Conservation (phyloP, 2,329 filamentous ascomycete species). For the Cercospora zeina region DNA sequence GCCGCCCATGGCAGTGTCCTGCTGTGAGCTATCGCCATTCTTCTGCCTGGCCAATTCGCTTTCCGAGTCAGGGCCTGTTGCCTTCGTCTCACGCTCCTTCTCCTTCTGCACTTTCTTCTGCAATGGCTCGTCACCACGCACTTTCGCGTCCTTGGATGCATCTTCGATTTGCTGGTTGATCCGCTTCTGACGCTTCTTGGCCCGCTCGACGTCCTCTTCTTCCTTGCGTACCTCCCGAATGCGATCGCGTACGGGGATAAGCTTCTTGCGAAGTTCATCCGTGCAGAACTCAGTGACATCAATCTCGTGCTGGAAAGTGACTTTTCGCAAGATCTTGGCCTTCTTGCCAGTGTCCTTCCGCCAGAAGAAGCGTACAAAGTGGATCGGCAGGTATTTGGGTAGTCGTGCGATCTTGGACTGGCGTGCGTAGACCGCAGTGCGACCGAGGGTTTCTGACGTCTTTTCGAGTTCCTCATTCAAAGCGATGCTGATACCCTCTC, state of each 20-base stretch:
- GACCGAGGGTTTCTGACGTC: constrained; percentile 71
- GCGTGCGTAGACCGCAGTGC: constrained; percentile 85
- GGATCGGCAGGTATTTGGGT: constrained; percentile 92
- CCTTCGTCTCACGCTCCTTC: constrained; percentile 48
- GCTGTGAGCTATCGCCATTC: constrained; percentile 46
- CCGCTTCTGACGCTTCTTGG: constrained; percentile 86
- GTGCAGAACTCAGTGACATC: constrained; percentile 95
- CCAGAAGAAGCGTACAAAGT: constrained; percentile 99
- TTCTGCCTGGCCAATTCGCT: constrained; percentile 53
- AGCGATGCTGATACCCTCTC: constrained; percentile 80
- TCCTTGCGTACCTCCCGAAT: constrained; percentile 94
- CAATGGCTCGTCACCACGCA: constrained; percentile 62
- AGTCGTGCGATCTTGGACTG: constrained; percentile 84
- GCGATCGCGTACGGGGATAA: constrained; percentile 93
- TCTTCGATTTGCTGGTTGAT: constrained; percentile 59
- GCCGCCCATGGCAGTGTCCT: constrained; percentile 72
- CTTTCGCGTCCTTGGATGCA: constrained; percentile 40
- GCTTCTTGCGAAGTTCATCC: constrained; percentile 76
- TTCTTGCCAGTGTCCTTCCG: constrained; percentile 94
- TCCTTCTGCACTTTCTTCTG: constrained; percentile 84
- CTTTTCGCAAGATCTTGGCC: constrained; percentile 99
- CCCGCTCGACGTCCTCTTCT: constrained; percentile 86
- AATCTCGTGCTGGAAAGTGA: constrained; percentile 90
- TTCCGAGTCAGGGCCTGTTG: constrained; percentile 39
- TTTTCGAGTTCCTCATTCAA: constrained; percentile 91